Evolutionary conservation across 495 filamentous ascomycete genomes (phyloP).

Genomic region (Podospora pseudocomata): DNA sequence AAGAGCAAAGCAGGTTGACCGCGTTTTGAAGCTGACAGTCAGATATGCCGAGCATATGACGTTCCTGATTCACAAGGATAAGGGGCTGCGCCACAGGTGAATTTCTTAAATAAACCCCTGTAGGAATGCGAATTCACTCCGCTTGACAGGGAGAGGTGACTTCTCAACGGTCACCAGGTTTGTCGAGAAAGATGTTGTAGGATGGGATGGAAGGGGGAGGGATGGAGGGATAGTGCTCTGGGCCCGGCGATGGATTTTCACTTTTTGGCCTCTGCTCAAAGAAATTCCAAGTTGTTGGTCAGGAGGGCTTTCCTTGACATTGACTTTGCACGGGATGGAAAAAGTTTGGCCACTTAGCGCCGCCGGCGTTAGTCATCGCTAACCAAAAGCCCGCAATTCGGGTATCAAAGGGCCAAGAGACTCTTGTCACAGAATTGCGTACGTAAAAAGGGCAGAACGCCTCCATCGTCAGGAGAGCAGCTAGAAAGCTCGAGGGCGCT

Average conservation of each 20-base stretch:
- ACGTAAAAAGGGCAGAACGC: neutral
- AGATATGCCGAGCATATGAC: neutral
- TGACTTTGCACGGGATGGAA: neutral
- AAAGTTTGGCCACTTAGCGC: slow-evolving; percentile 14
- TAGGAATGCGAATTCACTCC: neutral
- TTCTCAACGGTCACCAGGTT: neutral
- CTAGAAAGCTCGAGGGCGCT: neutral
- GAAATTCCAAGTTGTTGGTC: slow-evolving; percentile 1
- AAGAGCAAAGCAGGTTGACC: neutral
- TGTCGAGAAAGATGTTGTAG: neutral
- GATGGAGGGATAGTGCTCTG: neutral
- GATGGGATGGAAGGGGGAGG: neutral
- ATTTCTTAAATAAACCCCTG: neutral
- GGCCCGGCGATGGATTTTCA: neutral
- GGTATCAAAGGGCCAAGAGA: slow-evolving; percentile 7
- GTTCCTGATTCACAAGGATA: neutral
- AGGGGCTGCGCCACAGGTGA: neutral
- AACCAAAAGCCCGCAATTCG: slow-evolving; percentile 1
- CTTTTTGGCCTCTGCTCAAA: slow-evolving; percentile 1
- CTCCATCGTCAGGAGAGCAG: neutral
- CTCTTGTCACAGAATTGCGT: neutral
- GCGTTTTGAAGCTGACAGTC: neutral
- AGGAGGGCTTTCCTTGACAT: neutral
- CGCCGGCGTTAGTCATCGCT: slow-evolving; percentile 6
- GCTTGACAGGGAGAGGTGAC: neutral